Conservation (phyloP, 257 asterid species). For the Catharanthus roseus region DNA sequence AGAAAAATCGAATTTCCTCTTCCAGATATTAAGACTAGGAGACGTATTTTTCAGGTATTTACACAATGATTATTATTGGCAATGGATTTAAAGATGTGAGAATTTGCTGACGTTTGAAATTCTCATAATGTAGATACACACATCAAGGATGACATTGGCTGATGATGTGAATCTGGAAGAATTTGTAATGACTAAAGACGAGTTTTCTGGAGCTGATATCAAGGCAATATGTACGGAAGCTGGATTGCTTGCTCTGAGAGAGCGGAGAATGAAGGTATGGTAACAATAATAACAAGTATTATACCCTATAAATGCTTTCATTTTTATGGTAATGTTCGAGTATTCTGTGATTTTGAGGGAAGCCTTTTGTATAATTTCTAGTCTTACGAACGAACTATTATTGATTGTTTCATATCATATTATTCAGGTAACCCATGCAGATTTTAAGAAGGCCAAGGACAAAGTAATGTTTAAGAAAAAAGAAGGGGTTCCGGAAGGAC, state of each 20-base stretch:
- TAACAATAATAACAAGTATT: background rate
- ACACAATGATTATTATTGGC: background rate
- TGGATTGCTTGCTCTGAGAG: constrained; percentile 87
- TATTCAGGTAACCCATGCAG: constrained; percentile 34
- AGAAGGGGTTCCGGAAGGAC: constrained; percentile 54
- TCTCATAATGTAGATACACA: constrained; percentile 60
- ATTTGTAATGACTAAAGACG: constrained; percentile 91
- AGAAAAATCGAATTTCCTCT: constrained; percentile 86
- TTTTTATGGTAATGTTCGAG: background rate
- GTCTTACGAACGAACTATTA: background rate
- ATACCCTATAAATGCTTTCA: background rate
- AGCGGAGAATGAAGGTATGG: constrained; percentile 87
- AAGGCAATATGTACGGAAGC: constrained; percentile 97
- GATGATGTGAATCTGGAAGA: constrained; percentile 92
- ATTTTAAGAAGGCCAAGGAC: constrained; percentile 55
- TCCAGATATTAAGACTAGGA: constrained; percentile 83
- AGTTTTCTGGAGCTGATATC: constrained; percentile 93
- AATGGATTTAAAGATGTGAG: background rate
- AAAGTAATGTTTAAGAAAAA: constrained; percentile 57
- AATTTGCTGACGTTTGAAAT: background rate
- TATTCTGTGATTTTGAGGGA: background rate
- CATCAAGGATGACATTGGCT: constrained; percentile 84
- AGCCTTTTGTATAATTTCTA: background rate
- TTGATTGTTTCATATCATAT: background rate
- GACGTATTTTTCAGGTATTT: constrained; percentile 79